Evolutionary conservation across 306 rosid species (phyloP), one percentile per base, ranked within the genome.

Genomic region (Morella rubra): DNA sequence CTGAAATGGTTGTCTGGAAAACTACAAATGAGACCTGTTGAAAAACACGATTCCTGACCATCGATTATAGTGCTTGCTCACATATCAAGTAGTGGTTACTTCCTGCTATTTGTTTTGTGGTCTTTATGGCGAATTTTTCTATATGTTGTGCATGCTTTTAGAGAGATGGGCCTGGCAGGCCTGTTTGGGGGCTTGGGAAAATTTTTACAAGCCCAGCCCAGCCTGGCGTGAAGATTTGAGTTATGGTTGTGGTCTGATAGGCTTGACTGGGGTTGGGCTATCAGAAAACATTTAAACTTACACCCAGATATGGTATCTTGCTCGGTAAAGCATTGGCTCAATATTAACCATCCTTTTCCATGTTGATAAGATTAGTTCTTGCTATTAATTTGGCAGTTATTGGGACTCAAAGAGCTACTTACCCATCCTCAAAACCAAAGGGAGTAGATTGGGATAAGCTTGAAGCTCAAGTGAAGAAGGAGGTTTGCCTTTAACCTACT

Each of bases 381-480:
- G 27, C 37, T n/a, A 15, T 74, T 37, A 80, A 74, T 51, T 64
- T 76, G 71, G 77, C 82, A 93, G 98, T 78, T 73, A 56, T 76
- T 22, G 90, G 37, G 78, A 66, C 74, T 51, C 84, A 73, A 55
- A 83, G 88, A 75, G 93, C 89, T 37, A 37, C 88, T 46, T 95
- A 95, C 80, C 99, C 97, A 4, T 92, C 99, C 79, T 95, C 99
- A 41, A 95, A 90, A 80, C 82, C 93, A 15, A 88, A 77, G 15
- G 71, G 68, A 68, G 85, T 78, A 32, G 93, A 95, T 80, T 95
- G 99, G 99, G 97, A 95, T 77, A 92, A 90, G 85, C 83, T 95
- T 44, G 99, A 89, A 81, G 97, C 97, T 20, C 50, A 89, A 82
- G 91, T 95, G 78, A 95, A 91, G 87, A 95, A 81, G 68, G 91